phyloP scores from a whole-genome alignment of 352 stramenopile genomes.

The Globisporangium uncinulatum region DNA sequence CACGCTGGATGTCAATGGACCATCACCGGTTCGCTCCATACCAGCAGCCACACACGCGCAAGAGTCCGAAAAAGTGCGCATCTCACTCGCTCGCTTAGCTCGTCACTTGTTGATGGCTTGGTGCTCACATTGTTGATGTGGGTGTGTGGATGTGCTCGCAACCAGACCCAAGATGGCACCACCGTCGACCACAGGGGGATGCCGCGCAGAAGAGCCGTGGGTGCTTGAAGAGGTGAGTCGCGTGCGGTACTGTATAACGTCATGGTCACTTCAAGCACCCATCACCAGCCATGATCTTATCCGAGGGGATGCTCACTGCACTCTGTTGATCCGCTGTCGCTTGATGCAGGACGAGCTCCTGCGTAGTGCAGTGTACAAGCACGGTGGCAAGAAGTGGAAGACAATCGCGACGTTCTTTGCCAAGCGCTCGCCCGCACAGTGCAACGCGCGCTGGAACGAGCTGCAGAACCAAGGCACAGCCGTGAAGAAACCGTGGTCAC shows the following conservation, averaged over 20 bases:
- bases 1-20: slow-evolving; percentile 5
- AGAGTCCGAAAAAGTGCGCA: slow-evolving; percentile 9
- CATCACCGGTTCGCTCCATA: slow-evolving; percentile 12
- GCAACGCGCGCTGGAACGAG: slow-evolving; percentile 64
- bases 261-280: too few relatives aligned
- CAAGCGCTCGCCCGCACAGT: slow-evolving; percentile 37
- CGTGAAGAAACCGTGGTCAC: slow-evolving; percentile 63
- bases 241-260: too few relatives aligned
- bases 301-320: too few relatives aligned
- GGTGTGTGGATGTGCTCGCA: too few relatives aligned
- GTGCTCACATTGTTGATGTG: neutral
- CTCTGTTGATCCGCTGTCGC: too few relatives aligned
- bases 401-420: slow-evolving; percentile 46
- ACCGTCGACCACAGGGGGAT: too few relatives aligned
- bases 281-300: too few relatives aligned
- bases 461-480: slow-evolving; percentile 54
- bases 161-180: too few relatives aligned
- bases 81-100: neutral
- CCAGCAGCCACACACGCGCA: neutral
- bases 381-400: slow-evolving; percentile 81
- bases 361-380: slow-evolving; percentile 56
- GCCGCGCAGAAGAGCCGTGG: too few relatives aligned
- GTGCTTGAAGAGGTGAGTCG: too few relatives aligned
- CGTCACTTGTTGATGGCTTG: neutral
- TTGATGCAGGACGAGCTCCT: slow-evolving; percentile 53